Base-by-base conservation (phyloP, 768 basidiomycete species). In the Russula lepida region DNA sequence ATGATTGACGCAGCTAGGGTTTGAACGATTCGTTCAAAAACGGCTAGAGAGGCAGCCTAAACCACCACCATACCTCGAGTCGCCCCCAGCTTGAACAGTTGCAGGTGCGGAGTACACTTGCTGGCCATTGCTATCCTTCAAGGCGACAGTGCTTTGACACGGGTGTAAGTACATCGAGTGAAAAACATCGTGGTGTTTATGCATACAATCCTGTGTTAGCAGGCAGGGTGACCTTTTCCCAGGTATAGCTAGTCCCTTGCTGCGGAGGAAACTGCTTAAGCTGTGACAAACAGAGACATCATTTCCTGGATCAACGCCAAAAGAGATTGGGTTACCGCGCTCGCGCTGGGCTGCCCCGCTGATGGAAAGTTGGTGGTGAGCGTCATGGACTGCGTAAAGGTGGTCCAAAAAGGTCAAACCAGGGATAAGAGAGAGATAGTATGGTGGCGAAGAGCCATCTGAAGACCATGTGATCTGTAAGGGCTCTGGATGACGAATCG, bases 121-220 rank as follows among this genome's bases (percentile, higher is more conserved):
- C 1, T 69, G 17, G 17, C 88, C 88, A 15, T 81, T 80, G 68
- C 71, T 72, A 63, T 89, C 88, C 73, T 83, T 85, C 64, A 86
- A 60, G 13, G 68, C 68, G 35, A 81, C 65, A n/a, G 80, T 79
- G 65, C 87, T 89, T 54, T 13, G 64, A 21, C 3, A 15, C 4
- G 33, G 39, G 27, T 8, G 35, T 68, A 9, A 65, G 35, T 39
- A 28, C 39, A 39, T 30, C 25, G 6, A 5, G 28, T n/a, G 37
- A 21, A 27, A 53, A 37, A 44, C n/a, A 35, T 41, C 62, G 52
- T 12, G 37, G 9, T 39, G 27, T 37, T 32, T 51, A 32, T 6
- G 72, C 79, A 64, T 66, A 88, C 86, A 86, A 75, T 33, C 66
- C 60, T 17, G 78, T 78, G 25, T 76, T 77, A 1, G 71, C 48